Evolutionary conservation across 2,329 filamentous ascomycete species (phyloP).

Genomic region (Alternaria sp.): DNA sequence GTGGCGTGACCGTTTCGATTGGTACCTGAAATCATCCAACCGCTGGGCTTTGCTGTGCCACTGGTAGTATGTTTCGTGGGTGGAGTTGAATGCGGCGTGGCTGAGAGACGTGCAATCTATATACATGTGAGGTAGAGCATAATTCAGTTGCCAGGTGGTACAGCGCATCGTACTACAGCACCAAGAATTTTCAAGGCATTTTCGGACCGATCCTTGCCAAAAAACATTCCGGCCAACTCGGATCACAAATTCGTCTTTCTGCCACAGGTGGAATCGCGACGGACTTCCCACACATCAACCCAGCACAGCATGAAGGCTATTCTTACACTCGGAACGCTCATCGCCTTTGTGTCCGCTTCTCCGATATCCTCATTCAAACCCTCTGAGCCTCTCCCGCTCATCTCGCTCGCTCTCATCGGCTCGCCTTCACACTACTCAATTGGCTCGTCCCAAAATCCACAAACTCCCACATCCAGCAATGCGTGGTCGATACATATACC

Average conservation of each 20-base stretch:
- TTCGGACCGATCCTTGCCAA: not conserved
- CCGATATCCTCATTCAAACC: not conserved
- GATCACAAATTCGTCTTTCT: not conserved
- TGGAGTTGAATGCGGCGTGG: conserved; percentile 6
- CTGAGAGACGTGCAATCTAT: not conserved
- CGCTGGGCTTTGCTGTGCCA: conserved; percentile 25
- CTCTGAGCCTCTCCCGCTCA: not conserved
- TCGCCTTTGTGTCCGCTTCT: not conserved
- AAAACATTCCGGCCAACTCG: not conserved
- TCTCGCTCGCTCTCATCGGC: not conserved
- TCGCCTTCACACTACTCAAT: not conserved
- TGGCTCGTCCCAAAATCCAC: not conserved
- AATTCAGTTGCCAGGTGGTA: not conserved
- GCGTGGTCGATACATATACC: conserved; percentile 25
- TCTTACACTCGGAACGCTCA: not conserved
- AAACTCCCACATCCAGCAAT: not conserved
- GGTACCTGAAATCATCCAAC: conserved; percentile 7
- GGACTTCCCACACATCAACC: not conserved
- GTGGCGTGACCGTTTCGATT: conserved; percentile 1
- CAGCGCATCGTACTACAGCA: not conserved
- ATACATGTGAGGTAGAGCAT: not conserved
- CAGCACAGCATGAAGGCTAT: not conserved
- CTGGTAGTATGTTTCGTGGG: conserved; percentile 11
- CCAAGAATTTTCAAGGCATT: not conserved
- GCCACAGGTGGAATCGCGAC: not conserved